Evolutionary conservation across 2,329 filamentous ascomycete species (phyloP), one percentile per base, ranked within the genome.

Genomic region (Lojkania enalia): DNA sequence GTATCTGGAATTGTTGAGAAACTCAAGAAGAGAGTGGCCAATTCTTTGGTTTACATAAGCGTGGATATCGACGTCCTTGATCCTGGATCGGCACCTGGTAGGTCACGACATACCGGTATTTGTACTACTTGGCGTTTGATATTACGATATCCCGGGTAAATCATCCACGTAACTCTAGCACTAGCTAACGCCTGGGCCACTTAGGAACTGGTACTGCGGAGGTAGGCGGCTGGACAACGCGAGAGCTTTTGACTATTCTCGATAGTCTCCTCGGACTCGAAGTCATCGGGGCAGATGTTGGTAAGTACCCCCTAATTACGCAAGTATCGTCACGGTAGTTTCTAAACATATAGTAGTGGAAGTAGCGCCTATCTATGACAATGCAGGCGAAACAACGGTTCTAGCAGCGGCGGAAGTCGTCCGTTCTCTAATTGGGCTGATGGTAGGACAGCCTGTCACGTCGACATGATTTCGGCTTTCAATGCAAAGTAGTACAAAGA

Each of bases 341-440:
- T 12, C 23, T 15, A 33, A 21, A 14, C 30, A 41, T 20, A 6
- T 35, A n/a, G 18, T 35, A 74, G 81, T 84, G 23, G 82, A 84
- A 59, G 81, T 84, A 20, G 77, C 81, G 19, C 81, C 82, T 1
- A 74, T 81, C 2, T 84, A 84, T 59, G 81, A 84, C 55, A 83
- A 80, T 25, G 71, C 77, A 45, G 82, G 80, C 0, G 80, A 84
- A 63, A 74, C 77, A 14, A 83, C 81, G 0, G 76, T 72, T 1
- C 62, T 81, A 20, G 77, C 77, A 12, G 79, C 78, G n/a, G 76
- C 78, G 3, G 77, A 81, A 52, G 72, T 81, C 5, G 78, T 74
- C 0, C 70, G 75, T 38, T 78, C 77, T 5, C 54, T 81, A 32
- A 63, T 80, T 18, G 64, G 64, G 2, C 49, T 80, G 21, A 78